A percentile compares a stretch with the other conserved stretches of the same genome.
Conservation (phyloP, 495 filamentous ascomycete species). For the Xeromyces bisporus region DNA sequence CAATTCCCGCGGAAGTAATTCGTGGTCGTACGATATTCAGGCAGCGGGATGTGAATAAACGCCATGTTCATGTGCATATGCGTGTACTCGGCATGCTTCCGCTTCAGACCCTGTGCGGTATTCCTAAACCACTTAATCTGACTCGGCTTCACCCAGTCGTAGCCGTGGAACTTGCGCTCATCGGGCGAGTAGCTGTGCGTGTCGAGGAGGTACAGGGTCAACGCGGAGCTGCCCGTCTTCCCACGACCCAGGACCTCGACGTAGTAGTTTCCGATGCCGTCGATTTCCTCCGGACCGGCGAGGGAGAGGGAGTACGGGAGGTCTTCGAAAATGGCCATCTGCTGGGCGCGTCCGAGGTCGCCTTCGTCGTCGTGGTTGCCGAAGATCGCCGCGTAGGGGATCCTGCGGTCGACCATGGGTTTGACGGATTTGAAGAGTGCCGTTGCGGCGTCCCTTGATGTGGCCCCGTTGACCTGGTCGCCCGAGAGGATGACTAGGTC, state of each 20-base stretch:
- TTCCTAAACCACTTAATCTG: conserved; percentile 90
- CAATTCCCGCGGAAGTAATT: conserved; percentile 43
- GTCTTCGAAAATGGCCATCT: conserved; percentile 71
- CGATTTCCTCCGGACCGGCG: conserved; percentile 65
- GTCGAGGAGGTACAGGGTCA: conserved; percentile 88
- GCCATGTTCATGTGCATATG: conserved; percentile 91
- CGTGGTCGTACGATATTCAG: conserved; percentile 52
- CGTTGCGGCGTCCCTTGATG: conserved; percentile 76
- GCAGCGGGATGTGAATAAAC: conserved; percentile 93
- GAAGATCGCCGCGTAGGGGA: conserved; percentile 88
- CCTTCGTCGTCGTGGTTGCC: conserved; percentile 97
- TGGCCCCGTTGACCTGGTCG: conserved; percentile 91
- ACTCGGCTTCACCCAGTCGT: conserved; percentile 88
- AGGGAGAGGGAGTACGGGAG: conserved; percentile 78
- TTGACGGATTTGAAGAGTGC: conserved; percentile 90
- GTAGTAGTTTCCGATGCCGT: conserved; percentile 87
- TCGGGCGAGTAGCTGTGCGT: conserved; percentile 87
- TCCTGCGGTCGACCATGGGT: conserved; percentile 66
- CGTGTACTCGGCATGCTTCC: conserved; percentile 62
- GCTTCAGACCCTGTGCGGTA: conserved; percentile 49
- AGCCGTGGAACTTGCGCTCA: conserved; percentile 67
- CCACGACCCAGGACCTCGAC: conserved; percentile 77
- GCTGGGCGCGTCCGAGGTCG: conserved; percentile 50
- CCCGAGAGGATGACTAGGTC: conserved; percentile 82
- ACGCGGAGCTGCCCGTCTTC: conserved; percentile 62